Conservation (phyloP, 2,329 filamentous ascomycete genomes). For the Aureobasidium sp. region DNA sequence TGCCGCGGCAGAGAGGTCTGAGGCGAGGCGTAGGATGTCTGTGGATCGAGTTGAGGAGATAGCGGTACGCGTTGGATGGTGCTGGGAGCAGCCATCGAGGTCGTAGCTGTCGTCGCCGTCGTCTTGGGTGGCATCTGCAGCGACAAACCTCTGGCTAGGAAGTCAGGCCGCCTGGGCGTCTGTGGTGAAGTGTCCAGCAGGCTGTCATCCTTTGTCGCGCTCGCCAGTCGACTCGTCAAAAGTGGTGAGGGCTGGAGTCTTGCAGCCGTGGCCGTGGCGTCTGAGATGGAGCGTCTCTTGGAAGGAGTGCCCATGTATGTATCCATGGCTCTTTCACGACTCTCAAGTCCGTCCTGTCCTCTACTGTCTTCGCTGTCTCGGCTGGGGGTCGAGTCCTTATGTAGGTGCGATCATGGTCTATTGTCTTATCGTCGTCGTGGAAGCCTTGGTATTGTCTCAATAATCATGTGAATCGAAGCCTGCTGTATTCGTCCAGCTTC, state of each 20-base stretch:
- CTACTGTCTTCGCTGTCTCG: background rate
- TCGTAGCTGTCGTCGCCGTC: conserved; percentile 25
- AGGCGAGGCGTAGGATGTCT: conserved; percentile 78
- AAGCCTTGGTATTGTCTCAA: background rate
- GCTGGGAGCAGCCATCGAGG: conserved; percentile 36
- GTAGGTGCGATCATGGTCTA: background rate
- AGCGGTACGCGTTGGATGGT: conserved; percentile 58
- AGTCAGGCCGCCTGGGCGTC: conserved; percentile 65
- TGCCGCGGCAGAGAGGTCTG: conserved; percentile 81
- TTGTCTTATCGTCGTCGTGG: background rate
- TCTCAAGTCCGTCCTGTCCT: background rate
- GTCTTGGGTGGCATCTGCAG: conserved; percentile 61
- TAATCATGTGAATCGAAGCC: background rate
- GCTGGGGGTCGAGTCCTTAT: background rate
- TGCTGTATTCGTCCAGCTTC: background rate
- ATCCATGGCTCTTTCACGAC: conserved; percentile 1
- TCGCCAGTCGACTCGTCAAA: conserved; percentile 33
- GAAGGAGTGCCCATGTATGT: conserved; percentile 26
- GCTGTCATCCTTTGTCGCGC: conserved; percentile 40
- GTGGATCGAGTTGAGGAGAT: conserved; percentile 79
- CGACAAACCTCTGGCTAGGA: conserved; percentile 58
- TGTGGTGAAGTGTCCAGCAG: conserved; percentile 33
- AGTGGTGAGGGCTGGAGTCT: conserved; percentile 40
- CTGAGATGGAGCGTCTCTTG: conserved; percentile 40
- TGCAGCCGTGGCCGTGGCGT: conserved; percentile 30